Evolutionary conservation across 2,329 filamentous ascomycete genomes (phyloP).

Genomic region (Colletotrichum sp.): DNA sequence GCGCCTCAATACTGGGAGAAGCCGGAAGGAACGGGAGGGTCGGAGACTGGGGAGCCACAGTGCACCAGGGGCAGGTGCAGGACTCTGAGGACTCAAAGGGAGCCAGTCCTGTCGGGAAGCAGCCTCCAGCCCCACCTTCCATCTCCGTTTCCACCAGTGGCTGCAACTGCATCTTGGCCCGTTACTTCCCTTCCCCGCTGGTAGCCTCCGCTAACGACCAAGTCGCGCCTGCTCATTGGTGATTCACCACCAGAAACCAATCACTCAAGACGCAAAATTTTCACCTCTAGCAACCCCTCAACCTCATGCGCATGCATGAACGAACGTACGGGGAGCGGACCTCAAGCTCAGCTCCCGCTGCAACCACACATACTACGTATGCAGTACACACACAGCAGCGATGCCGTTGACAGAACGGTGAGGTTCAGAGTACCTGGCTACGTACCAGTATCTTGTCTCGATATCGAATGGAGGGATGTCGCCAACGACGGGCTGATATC

Average conservation of each 20-base stretch:
- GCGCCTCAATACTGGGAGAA: conserved; percentile 1
- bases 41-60: neutral
- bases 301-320: conserved; percentile 6
- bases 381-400: neutral
- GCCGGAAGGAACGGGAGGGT: conserved; percentile 14
- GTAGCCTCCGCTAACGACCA: neutral
- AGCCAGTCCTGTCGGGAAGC: conserved; percentile 16
- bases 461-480: neutral
- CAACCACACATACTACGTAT: neutral
- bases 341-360: neutral
- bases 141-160: neutral
- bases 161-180: neutral
- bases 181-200: conserved; percentile 14
- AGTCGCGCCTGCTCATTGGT: conserved; percentile 8
- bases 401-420: neutral
- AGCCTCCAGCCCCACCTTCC: conserved; percentile 1
- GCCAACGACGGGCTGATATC: neutral
- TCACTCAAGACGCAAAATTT: conserved; percentile 8
- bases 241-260: neutral
- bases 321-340: neutral
- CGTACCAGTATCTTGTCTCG: neutral
- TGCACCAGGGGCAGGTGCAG: neutral
- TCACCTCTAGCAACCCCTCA: neutral
- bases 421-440: neutral
- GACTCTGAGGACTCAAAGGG: neutral